Base-by-base conservation (phyloP, 2,329 filamentous ascomycete genomes). In the Geosmithia morbida region DNA sequence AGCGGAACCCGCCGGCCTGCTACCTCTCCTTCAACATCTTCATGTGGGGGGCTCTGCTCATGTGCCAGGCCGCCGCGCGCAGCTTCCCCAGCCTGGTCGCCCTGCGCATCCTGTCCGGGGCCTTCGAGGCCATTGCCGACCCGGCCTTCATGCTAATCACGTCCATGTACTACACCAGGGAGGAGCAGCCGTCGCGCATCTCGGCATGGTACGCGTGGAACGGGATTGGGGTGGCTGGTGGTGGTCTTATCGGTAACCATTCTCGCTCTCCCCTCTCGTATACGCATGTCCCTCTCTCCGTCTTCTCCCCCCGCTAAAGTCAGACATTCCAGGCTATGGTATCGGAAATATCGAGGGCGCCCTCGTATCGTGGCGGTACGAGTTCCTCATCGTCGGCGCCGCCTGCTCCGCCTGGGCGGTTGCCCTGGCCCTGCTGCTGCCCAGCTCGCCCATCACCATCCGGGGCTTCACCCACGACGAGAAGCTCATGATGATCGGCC, bases 361-460 rank as follows among this genome's bases (percentile, higher is more conserved):
- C 1, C 65, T 83, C 0, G 17, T 19, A n/a, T 74, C 71, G 0
- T 85, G 80, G 80, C 77, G 75, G 55, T 84, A 80, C 52, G 79
- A 84, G 48, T 85, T 85, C 56, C 61, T 85, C 16, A 71, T 85
- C n/a, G 78, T 78, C 3, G 68, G 68, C 7, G 66, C 74, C 1
- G 65, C 82, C 11, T 82, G 77, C 49, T 66, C 73, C 16, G 49
- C 66, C 13, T 83, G 79, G 71, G 80, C 75, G 2, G 67, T 81
- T 7, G 61, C 77, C 11, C 73, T 82, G 56, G 66, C 72, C 41
- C 57, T 77, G 17, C 61, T 77, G 41, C 66, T 81, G 2, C 77
- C 77, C 2, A 75, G 79, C 54, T 73, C 70, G 0, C 78, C 76
- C 0, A 66, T 74, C 18, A 75, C 71, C 1, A 71, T 73, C 14